Base-by-base conservation (phyloP, 148 eudicot species). In the Fagopyrum homotropicum region DNA sequence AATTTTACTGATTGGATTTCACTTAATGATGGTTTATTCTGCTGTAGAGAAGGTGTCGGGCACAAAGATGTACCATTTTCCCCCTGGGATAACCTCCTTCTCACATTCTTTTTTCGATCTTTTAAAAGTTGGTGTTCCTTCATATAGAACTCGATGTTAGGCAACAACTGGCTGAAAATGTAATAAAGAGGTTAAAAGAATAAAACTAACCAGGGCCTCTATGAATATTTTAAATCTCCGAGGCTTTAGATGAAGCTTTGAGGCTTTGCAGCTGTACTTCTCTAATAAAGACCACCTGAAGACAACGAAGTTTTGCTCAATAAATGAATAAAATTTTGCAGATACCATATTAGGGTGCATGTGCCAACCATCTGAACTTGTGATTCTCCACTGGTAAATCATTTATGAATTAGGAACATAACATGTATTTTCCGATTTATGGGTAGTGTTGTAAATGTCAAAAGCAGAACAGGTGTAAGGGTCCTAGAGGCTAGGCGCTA, bases 201-300 rank as follows among this genome's bases (percentile, higher is more conserved):
- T 43, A 40, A 57, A 26, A 92, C 99, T 88, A 76, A 96, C 99
- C 99, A 96, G 86, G 49, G 97, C 83, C 80, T 96, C 99, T 54
- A 92, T 74, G 77, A 96, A 90, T 61, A 90, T 80, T 86, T 96
- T 96, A 78, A 88, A 92, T 82, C 98, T 85, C 47, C 99, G 94
- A 29, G 99, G 99, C 90, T 96, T 96, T 78, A 96, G 83, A 79
- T 96, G 99, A 83, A 96, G 99, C 81, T 96, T 96, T 73, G 99
- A 92, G 81, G 98, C 91, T 83, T 96, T 96, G 86, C 98, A 96
- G 79, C 99, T 96, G 75, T 89, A 90, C 79, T 96, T 92, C 78
- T 89, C 98, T 75, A 96, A 77, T 76, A 96, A 89, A 68, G 98
- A 92, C 99, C 99, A 96, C 99, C 99, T 96, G 83, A 40, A 35